Evolutionary conservation across 1,284 basidiomycete species (phyloP), one percentile per base, ranked within the genome.

Genomic region (Cutaneotrichosporon mucoides): DNA sequence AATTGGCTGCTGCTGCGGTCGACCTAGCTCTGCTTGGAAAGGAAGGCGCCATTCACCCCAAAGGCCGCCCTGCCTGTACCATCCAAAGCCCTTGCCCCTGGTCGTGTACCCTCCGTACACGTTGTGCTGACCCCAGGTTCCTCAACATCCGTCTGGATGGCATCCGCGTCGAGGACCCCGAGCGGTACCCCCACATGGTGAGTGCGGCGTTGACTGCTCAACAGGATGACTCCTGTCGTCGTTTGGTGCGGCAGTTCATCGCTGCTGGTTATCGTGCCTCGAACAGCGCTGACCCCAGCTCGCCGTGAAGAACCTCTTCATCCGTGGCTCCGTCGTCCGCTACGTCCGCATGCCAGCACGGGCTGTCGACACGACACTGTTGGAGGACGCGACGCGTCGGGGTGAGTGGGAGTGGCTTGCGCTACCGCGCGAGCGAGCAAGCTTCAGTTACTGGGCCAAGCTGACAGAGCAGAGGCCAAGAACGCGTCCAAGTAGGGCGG

Each of bases 291-390:
- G 16, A 62, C 50, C 10, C 15, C 70, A 99, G 95, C 92, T 97
- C 86, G 93, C 96, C 0, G 94, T 99, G 50, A 96, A 95, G 81
- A 99, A 97, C 75, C 95, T 92, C 73, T 99, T 99, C 76, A 99
- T 99, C 70, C 88, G 96, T 58, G 96, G 96, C 60, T 97, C 93
- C 3, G 96, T 99, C 11, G 94, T 99, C 42, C 87, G 96, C 67
- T 99, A 98, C 74, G 96, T 99, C 9, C 90, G 96, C 75, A 83
- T 99, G 59, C 91, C 93, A 3, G 86, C 91, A 16, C 87, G 91
- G 60, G 89, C 90, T 63, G 92, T 99, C 63, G 95, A 99, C 78
- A 97, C 93, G 5, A 93, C 96, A 68, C 79, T 99, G 54, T 77
- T 99, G 55, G 96, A 99, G 80, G 96, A 99, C 76, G 96, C 95